phyloP scores from a whole-genome alignment of 176 grass and related monocot species.

The Carex myosuroides region DNA sequence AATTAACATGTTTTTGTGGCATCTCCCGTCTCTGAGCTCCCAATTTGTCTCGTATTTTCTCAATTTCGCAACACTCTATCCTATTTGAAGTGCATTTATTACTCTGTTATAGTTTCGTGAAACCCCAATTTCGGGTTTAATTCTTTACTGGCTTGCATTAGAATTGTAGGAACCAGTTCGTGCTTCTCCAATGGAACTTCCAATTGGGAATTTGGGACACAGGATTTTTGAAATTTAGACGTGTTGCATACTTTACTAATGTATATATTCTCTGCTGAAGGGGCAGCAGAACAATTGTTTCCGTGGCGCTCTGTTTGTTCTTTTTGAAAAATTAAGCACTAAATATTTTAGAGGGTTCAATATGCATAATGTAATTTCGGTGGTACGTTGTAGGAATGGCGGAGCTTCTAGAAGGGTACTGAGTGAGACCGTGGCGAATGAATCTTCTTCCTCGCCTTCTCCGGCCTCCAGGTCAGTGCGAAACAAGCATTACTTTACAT shows the following conservation, averaged over 20 bases:
- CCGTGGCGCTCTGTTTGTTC: background rate
- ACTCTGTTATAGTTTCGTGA: background rate
- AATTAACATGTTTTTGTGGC: background rate
- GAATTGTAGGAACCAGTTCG: background rate
- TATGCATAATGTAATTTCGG: background rate
- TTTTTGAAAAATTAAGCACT: background rate
- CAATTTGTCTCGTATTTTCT: background rate
- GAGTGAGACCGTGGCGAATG: background rate
- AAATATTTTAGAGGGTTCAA: background rate
- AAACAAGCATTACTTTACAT: background rate
- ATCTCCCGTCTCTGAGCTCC: background rate
- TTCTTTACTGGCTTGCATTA: background rate
- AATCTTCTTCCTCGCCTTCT: conserved; percentile 16
- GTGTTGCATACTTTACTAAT: background rate
- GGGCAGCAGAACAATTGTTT: background rate
- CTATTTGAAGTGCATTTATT: background rate
- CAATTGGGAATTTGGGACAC: background rate
- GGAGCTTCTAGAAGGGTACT: conserved; percentile 19
- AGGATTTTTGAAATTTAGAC: background rate
- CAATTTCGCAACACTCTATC: background rate
- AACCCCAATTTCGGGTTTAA: background rate
- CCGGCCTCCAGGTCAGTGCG: conserved; percentile 4
- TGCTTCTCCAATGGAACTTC: background rate
- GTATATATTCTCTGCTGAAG: background rate
- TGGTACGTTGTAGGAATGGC: conserved; percentile 17